A percentile compares a stretch with the other conserved stretches of the same genome.
Conservation (phyloP, 2,329 filamentous ascomycete genomes). For the Diaporthe sp. region DNA sequence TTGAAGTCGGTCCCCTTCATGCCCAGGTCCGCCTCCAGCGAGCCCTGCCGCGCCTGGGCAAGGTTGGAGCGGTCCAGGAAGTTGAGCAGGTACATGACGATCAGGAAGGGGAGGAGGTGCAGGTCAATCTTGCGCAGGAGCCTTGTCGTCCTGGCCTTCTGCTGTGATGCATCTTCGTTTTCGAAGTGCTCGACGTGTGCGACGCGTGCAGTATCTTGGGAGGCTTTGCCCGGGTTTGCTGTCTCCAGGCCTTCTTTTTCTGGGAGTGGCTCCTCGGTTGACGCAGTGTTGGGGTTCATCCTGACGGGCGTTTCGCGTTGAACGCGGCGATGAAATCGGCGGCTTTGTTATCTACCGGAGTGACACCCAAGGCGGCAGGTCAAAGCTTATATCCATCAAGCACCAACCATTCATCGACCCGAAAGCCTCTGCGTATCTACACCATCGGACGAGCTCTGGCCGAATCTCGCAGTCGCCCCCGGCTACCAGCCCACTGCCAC, state of each 20-base stretch:
- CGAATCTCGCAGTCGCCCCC: conserved; percentile 7
- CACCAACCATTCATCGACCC: neutral
- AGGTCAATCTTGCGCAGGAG: conserved; percentile 65
- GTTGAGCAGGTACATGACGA: conserved; percentile 69
- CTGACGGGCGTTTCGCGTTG: neutral
- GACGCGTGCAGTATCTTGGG: conserved; percentile 1
- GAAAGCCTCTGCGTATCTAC: neutral
- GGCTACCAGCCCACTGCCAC: neutral
- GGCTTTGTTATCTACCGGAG: neutral
- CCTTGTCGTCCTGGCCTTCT: conserved; percentile 39
- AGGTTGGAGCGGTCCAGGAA: conserved; percentile 68
- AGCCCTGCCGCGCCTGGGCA: conserved; percentile 67
- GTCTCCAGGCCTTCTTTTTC: neutral
- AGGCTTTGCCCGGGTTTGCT: neutral
- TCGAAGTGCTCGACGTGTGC: conserved; percentile 32
- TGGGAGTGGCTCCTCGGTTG: neutral
- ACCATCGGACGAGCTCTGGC: conserved; percentile 4
- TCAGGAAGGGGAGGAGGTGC: conserved; percentile 64
- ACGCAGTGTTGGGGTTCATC: neutral
- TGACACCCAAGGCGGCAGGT: conserved; percentile 20
- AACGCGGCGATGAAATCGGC: neutral
- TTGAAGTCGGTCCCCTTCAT: conserved; percentile 72
- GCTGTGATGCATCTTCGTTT: conserved; percentile 33
- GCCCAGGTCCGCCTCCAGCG: conserved; percentile 64
- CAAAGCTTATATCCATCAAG: conserved; percentile 21